phyloP scores from a whole-genome alignment of 345 rosid species.

The Chamaenerion angustifolium region DNA sequence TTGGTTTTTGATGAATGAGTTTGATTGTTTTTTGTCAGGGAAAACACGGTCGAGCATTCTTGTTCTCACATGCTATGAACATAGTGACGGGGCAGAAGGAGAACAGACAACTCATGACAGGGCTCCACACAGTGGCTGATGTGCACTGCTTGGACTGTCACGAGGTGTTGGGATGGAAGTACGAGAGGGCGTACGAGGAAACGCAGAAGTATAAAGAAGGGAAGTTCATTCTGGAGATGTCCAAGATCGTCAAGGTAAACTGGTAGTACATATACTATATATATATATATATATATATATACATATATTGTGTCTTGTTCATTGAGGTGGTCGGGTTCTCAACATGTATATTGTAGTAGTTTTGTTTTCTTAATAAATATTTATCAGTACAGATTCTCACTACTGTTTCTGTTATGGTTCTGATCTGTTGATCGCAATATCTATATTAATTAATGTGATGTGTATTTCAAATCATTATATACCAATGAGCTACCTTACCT shows the following conservation, averaged over 20 bases:
- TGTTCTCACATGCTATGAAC: conserved; percentile 22
- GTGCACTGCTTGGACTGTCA: conserved; percentile 16
- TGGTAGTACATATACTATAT: neutral
- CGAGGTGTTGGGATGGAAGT: conserved; percentile 11
- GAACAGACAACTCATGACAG: conserved; percentile 22
- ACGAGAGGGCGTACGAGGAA: conserved; percentile 11
- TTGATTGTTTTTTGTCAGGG: conserved; percentile 8
- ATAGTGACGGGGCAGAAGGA: conserved; percentile 12
- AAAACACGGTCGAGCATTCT: conserved; percentile 10
- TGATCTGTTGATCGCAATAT: too few relatives aligned
- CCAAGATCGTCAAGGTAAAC: conserved; percentile 8
- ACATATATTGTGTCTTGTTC: too few relatives aligned
- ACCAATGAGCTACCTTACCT: too few relatives aligned
- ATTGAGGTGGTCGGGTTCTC: too few relatives aligned
- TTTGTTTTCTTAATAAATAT: too few relatives aligned
- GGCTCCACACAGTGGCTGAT: conserved; percentile 26
- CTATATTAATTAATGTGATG: too few relatives aligned
- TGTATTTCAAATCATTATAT: too few relatives aligned
- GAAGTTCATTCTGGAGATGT: conserved; percentile 13
- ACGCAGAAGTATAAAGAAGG: conserved; percentile 14
- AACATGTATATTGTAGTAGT: too few relatives aligned
- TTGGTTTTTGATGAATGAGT: neutral
- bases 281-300: too few relatives aligned
- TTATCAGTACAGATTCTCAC: too few relatives aligned
- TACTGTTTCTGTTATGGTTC: too few relatives aligned